Evolutionary conservation across 2,329 filamentous ascomycete genomes (phyloP).

Genomic region (Kalmusia sp.): DNA sequence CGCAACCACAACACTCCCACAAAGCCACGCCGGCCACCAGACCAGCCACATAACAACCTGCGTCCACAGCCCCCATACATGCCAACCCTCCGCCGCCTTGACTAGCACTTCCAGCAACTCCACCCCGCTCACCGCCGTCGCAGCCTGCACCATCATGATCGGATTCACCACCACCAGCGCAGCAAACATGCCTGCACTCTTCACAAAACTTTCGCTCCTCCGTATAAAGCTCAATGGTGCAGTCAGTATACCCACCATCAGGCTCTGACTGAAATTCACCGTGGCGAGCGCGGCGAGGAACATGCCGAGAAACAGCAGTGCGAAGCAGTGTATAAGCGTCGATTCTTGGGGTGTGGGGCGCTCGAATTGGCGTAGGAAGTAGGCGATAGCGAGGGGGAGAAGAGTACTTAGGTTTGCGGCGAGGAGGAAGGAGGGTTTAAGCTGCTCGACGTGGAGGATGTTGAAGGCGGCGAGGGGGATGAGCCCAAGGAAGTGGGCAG

Average conservation of each 20-base stretch:
- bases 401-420: slow-evolving; percentile 41
- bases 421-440: slow-evolving; percentile 37
- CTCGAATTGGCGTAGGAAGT: slow-evolving; percentile 45
- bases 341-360: slow-evolving; percentile 72
- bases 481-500: slow-evolving; percentile 77
- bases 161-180: slow-evolving; percentile 43
- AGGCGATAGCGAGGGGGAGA: slow-evolving; percentile 40
- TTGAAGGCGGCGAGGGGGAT: slow-evolving; percentile 90
- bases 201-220: slow-evolving; percentile 8
- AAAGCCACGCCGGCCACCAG: slow-evolving; percentile 93
- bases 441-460: slow-evolving; percentile 63
- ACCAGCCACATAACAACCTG: slow-evolving; percentile 91
- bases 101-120: slow-evolving; percentile 65
- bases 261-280: slow-evolving; percentile 90
- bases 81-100: slow-evolving; percentile 84
- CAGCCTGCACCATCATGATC: slow-evolving; percentile 37
- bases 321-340: slow-evolving; percentile 85
- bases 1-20: slow-evolving; percentile 53
- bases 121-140: slow-evolving; percentile 29
- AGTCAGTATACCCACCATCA: slow-evolving; percentile 81
- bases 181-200: slow-evolving; percentile 19
- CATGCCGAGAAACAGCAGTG: slow-evolving; percentile 89
- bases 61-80: slow-evolving; percentile 88
- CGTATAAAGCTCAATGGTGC: slow-evolving; percentile 79
- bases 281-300: slow-evolving; percentile 92